Percentiles rank a stretch among this genome's conserved stretches.
Conservation (phyloP, 176 grass and related monocot genomes). For the Alloteropsis semialata region DNA sequence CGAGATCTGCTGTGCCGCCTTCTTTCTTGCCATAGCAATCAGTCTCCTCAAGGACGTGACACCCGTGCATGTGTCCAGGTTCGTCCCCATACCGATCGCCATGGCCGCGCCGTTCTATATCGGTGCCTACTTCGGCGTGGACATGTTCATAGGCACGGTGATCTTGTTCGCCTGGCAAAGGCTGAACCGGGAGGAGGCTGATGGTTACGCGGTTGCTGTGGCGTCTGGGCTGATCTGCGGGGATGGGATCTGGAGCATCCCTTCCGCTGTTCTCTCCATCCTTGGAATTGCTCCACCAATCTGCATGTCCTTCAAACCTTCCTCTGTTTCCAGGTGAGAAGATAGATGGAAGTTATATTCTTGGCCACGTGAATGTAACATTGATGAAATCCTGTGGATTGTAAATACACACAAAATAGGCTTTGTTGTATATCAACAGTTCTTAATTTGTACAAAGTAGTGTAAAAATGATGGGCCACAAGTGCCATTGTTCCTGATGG, state of each 20-base stretch:
- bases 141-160: conserved; percentile 45
- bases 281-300: conserved; percentile 31
- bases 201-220: conserved; percentile 29
- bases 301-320: conserved; percentile 46
- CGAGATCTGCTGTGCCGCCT: conserved; percentile 21
- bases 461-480: not conserved
- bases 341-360: not conserved
- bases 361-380: not conserved
- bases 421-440: not conserved
- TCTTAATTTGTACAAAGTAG: not conserved
- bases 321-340: conserved; percentile 26
- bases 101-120: conserved; percentile 42
- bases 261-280: conserved; percentile 43
- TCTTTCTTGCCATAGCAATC: conserved; percentile 15
- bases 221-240: conserved; percentile 44
- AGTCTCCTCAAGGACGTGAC: conserved; percentile 37
- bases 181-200: conserved; percentile 15
- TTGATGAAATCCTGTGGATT: not conserved
- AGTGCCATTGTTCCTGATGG: not conserved
- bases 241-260: conserved; percentile 52
- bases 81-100: conserved; percentile 45
- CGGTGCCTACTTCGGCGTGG: conserved; percentile 30
- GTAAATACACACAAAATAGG: conserved; percentile 1
- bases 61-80: conserved; percentile 10
- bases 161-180: conserved; percentile 38